phyloP scores from a whole-genome alignment of 2,329 filamentous ascomycete species.

The Magnaporthiopsis poae region DNA sequence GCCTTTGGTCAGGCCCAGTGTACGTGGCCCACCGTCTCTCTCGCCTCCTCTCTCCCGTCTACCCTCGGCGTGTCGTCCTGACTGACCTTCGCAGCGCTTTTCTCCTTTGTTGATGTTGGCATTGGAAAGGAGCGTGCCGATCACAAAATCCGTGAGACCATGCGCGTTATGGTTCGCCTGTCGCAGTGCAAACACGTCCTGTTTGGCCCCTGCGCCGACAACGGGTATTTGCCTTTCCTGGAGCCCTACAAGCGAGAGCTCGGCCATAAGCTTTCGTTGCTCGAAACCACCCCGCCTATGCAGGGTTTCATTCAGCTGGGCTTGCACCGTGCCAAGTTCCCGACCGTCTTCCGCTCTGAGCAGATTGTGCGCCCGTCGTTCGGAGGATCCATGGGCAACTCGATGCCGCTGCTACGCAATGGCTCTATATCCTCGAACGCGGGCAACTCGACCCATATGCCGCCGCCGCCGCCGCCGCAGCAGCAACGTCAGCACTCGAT shows the following conservation, averaged over 20 bases:
- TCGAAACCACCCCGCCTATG: conserved; percentile 23
- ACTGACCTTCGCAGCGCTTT: conserved; percentile 16
- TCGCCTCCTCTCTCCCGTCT: not conserved
- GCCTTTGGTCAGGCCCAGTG: conserved; percentile 23
- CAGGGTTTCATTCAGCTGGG: conserved; percentile 22
- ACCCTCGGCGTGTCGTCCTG: not conserved
- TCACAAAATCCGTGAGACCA: conserved; percentile 25
- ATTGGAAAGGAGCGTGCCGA: conserved; percentile 26
- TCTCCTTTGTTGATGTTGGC: conserved; percentile 26
- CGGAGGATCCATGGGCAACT: not conserved
- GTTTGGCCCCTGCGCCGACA: conserved; percentile 25
- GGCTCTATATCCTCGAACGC: conserved; percentile 3
- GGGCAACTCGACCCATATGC: not conserved
- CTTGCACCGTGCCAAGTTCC: conserved; percentile 20
- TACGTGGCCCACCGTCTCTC: not conserved
- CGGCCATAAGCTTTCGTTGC: conserved; percentile 21
- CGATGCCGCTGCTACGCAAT: conserved; percentile 9
- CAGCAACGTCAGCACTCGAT: not conserved
- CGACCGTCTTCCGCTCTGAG: conserved; percentile 23
- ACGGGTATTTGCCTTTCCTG: conserved; percentile 24
- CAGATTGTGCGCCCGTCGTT: conserved; percentile 8
- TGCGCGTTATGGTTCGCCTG: conserved; percentile 24
- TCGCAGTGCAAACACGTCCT: conserved; percentile 24
- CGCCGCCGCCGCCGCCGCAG: not conserved
- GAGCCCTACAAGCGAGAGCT: conserved; percentile 23